phyloP scores from a whole-genome alignment of 2,329 filamentous ascomycete genomes.

The Rhinocladiella similis region DNA sequence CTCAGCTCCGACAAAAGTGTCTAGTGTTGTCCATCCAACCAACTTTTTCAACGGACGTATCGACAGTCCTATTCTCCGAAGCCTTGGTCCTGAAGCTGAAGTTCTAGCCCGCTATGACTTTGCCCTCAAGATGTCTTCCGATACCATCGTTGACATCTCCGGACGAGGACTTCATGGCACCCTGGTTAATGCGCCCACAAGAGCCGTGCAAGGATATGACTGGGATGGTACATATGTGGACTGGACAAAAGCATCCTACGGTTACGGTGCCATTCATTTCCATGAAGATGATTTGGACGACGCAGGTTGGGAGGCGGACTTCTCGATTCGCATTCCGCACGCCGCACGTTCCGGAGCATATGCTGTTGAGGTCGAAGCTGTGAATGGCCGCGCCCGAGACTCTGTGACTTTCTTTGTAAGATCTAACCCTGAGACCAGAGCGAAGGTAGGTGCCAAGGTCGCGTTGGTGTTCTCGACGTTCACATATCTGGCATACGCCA shows the following conservation, averaged over 20 bases:
- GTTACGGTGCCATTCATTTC: slow-evolving; percentile 41
- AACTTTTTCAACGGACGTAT: slow-evolving; percentile 25
- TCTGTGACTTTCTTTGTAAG: slow-evolving; percentile 38
- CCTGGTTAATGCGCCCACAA: slow-evolving; percentile 36
- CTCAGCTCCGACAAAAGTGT: slow-evolving; percentile 1
- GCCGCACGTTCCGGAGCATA: slow-evolving; percentile 31
- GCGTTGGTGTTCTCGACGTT: slow-evolving; percentile 38
- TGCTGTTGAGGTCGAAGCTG: slow-evolving; percentile 30
- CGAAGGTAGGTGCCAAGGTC: no score
- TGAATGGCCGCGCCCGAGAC: slow-evolving; percentile 28
- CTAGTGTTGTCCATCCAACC: neutral
- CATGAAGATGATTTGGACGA: slow-evolving; percentile 42
- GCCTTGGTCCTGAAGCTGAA: neutral
- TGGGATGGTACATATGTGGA: slow-evolving; percentile 35
- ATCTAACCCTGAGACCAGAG: slow-evolving; percentile 22
- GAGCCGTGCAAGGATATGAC: slow-evolving; percentile 36
- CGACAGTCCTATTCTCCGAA: slow-evolving; percentile 4
- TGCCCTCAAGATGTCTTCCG: slow-evolving; percentile 8
- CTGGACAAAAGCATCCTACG: slow-evolving; percentile 37
- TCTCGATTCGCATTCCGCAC: slow-evolving; percentile 30
- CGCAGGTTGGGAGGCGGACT: slow-evolving; percentile 37
- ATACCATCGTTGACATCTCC: slow-evolving; percentile 33
- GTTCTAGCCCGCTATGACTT: slow-evolving; percentile 15
- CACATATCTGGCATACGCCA: slow-evolving; percentile 42
- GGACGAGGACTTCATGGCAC: slow-evolving; percentile 29